Base-by-base conservation (phyloP, 441 rosid genomes). In the Corymbia calophylla region DNA sequence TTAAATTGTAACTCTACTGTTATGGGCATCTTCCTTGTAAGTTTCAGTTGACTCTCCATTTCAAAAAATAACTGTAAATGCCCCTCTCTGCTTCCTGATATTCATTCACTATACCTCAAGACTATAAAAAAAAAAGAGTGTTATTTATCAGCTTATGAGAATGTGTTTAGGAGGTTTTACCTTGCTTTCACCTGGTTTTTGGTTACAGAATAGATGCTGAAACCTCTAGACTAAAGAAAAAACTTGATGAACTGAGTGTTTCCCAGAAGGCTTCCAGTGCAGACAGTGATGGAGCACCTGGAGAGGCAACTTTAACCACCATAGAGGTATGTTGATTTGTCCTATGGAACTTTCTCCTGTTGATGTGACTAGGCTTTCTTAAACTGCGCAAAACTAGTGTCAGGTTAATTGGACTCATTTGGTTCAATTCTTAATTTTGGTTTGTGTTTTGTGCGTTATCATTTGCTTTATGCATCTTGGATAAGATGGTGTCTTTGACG, bases 121-220 rank as follows among this genome's bases (percentile, higher is more conserved):
- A 21, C 19, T 73, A 39, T 23, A 21, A 77, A 77, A 29, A 44
- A 56, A 29, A 44, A 56, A 49, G 29, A 81, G 39, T 86, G 82
- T 88, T 77, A 89, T 15, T 31, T 87, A 47, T 44, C 87, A 32
- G 21, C 77, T 64, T n/a, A 85, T 87, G 87, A 88, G 66, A 86
- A 87, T 53, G 84, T 5, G 58, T 89, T 56, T 86, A 32, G 44
- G 17, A 81, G 54, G 53, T 86, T 44, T 91, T 90, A 89, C 86
- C 73, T 39, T 88, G 88, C 53, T 31, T 87, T 94, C 62, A 70
- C 90, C 62, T 90, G 70, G 88, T 89, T 89, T 85, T 62, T 91
- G 90, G 90, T 94, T 89, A 87, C 97, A 98, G 99, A 93, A 95
- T 97, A 91, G 97, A 98, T 93, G 96, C 94, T 91, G 99, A 98